A percentile compares a stretch with the other conserved stretches of the same genome.
These are phyloP conservation scores for Epicoccum nigrum DNA, from an alignment of 2,329 filamentous ascomycete genomes.

Conservation along the genomic window DNA sequence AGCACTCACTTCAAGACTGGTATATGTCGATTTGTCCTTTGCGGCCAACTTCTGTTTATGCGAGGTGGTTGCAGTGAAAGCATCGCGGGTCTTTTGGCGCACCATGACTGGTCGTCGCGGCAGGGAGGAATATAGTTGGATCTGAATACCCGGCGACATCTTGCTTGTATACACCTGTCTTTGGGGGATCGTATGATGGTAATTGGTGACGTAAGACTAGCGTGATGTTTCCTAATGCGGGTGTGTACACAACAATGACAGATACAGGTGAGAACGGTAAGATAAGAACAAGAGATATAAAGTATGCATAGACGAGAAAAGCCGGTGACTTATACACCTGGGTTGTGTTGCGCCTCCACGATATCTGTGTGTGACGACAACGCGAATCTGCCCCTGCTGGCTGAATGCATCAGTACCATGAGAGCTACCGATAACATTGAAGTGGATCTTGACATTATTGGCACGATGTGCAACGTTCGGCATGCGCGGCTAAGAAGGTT, in stretches of 20 bases:
- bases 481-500: conserved; percentile 8
- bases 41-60: conserved; percentile 27
- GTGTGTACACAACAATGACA: background rate
- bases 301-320: background rate
- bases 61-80: conserved; percentile 35
- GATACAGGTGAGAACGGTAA: too few relatives aligned
- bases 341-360: background rate
- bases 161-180: conserved; percentile 4
- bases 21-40: conserved; percentile 18
- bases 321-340: background rate
- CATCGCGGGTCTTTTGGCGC: conserved; percentile 30
- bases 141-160: conserved; percentile 1
- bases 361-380: conserved; percentile 4
- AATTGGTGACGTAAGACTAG: conserved; percentile 15
- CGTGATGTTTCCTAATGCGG: conserved; percentile 12
- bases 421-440: conserved; percentile 8
- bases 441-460: conserved; percentile 1
- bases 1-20: conserved; percentile 25
- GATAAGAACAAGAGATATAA: background rate
- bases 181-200: conserved; percentile 2
- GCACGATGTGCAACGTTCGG: conserved; percentile 2
- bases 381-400: conserved; percentile 12
- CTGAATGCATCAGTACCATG: conserved; percentile 6
- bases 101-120: conserved; percentile 21
- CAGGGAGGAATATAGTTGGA: background rate